Evolutionary conservation across 1,139 yeast genomes (phyloP).

Genomic region (Kurtzmaniella quercitrusa): DNA sequence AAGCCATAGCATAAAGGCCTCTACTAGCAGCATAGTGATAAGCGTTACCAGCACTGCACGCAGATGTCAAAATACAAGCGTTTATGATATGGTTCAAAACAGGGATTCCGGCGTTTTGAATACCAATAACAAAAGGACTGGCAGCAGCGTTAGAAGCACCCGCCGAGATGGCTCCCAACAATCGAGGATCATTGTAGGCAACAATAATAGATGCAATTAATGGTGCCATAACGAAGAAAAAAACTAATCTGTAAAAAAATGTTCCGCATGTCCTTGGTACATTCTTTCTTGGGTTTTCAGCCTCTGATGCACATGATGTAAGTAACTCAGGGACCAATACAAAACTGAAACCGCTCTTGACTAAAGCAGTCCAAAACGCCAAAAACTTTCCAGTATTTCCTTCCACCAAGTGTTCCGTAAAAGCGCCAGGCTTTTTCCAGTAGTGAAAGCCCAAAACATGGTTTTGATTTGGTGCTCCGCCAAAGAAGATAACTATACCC

Average conservation of each 20-base stretch:
- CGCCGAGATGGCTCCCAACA: slow-evolving; percentile 19
- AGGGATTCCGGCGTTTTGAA: slow-evolving; percentile 44
- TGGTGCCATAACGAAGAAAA: slow-evolving; percentile 34
- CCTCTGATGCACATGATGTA: slow-evolving; percentile 38
- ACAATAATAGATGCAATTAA: slow-evolving; percentile 34
- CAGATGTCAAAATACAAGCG: slow-evolving; percentile 42
- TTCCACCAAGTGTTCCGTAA: slow-evolving; percentile 36
- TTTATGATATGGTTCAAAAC: slow-evolving; percentile 49
- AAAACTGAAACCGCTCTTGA: slow-evolving; percentile 43
- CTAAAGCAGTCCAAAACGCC: slow-evolving; percentile 42
- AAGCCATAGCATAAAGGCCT: slow-evolving; percentile 52
- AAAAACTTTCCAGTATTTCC: slow-evolving; percentile 56
- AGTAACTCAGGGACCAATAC: slow-evolving; percentile 44
- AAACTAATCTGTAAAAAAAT: slow-evolving; percentile 32
- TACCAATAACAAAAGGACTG: slow-evolving; percentile 52
- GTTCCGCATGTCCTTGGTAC: slow-evolving; percentile 33
- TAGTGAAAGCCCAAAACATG: slow-evolving; percentile 63
- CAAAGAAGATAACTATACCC: slow-evolving; percentile 46
- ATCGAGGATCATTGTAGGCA: slow-evolving; percentile 20
- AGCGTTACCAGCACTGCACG: slow-evolving; percentile 48
- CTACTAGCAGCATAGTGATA: slow-evolving; percentile 57
- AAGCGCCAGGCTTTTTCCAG: slow-evolving; percentile 64
- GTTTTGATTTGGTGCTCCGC: slow-evolving; percentile 52
- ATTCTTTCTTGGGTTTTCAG: slow-evolving; percentile 35
- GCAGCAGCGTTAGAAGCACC: slow-evolving; percentile 30